Conservation (phyloP, 192 early-diverging fungal species). For the Geranomyces michiganensis region DNA sequence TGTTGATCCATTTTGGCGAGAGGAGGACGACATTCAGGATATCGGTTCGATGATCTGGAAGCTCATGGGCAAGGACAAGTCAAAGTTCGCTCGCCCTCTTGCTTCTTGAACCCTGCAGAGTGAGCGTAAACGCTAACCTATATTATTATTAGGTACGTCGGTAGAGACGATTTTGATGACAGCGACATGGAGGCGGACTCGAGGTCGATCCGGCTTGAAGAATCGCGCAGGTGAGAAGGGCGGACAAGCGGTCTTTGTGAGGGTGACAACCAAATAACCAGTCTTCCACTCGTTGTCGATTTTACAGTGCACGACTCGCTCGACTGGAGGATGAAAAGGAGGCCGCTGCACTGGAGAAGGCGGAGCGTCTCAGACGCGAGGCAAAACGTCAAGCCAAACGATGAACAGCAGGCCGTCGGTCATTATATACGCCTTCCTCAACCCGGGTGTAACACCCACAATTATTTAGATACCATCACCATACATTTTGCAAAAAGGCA, state of each 20-base stretch:
- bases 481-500: too few species aligned
- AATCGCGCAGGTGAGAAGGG: slow-evolving; percentile 13
- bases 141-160: slow-evolving; percentile 9
- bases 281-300: background rate
- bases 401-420: background rate
- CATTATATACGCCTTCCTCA: too few species aligned
- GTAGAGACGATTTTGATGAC: slow-evolving; percentile 19
- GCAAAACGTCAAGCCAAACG: background rate
- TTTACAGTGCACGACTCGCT: background rate
- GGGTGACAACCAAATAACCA: too few species aligned
- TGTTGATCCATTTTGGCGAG: background rate
- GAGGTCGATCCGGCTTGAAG: slow-evolving; percentile 16
- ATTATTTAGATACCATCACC: too few species aligned
- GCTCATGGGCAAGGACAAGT: slow-evolving; percentile 12
- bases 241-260: background rate
- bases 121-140: background rate
- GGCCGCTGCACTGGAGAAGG: background rate
- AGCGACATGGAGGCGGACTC: slow-evolving; percentile 26
- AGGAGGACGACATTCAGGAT: background rate
- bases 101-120: background rate
- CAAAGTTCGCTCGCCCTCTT: slow-evolving; percentile 2
- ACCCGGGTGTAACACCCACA: too few species aligned
- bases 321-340: background rate
- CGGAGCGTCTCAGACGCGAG: background rate
- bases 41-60: slow-evolving; percentile 18